Evolutionary conservation across 208 protist species (phyloP).

Genomic region (Balamuthia mandrillaris): DNA sequence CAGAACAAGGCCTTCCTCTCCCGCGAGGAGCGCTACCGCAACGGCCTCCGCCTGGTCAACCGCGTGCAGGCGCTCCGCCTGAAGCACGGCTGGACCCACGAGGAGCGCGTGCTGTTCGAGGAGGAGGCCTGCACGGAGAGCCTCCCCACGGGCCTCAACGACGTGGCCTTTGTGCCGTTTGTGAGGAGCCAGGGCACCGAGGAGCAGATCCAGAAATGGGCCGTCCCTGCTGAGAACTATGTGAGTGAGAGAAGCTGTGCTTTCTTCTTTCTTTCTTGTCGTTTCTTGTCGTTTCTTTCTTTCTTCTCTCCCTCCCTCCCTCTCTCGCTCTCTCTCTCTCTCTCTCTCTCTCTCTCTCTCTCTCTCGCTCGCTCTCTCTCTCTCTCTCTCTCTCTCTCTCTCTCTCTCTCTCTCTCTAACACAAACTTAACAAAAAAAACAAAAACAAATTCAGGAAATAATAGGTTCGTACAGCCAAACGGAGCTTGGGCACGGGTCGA

Average conservation of each 20-base stretch:
- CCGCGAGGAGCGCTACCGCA: not conserved
- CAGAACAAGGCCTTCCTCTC: not conserved
- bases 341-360: not conserved
- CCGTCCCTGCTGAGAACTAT: constrained; percentile 30
- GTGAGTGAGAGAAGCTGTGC: not conserved
- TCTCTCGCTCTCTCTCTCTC: not conserved
- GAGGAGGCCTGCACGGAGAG: constrained; percentile 4
- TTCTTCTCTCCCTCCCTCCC: not conserved
- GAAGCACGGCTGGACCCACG: too few relatives aligned
- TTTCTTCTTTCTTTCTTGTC: not conserved
- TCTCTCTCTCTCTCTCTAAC: not conserved
- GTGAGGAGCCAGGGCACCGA: constrained; percentile 22
- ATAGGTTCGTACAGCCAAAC: constrained; percentile 41
- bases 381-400: not conserved
- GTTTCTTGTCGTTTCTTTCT: too few relatives aligned
- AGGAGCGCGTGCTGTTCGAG: not conserved
- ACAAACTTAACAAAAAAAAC: not conserved
- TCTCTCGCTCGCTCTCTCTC: not conserved
- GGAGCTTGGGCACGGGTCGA: constrained; percentile 40
- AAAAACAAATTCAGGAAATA: not conserved
- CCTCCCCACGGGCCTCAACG: constrained; percentile 3
- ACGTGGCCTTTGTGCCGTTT: constrained; percentile 31
- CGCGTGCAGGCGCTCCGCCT: too few relatives aligned
- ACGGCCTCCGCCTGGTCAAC: not conserved
- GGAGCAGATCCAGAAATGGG: constrained; percentile 19